phyloP scores from a whole-genome alignment of 164 flowering plant species.

The Berberis vulgaris region DNA sequence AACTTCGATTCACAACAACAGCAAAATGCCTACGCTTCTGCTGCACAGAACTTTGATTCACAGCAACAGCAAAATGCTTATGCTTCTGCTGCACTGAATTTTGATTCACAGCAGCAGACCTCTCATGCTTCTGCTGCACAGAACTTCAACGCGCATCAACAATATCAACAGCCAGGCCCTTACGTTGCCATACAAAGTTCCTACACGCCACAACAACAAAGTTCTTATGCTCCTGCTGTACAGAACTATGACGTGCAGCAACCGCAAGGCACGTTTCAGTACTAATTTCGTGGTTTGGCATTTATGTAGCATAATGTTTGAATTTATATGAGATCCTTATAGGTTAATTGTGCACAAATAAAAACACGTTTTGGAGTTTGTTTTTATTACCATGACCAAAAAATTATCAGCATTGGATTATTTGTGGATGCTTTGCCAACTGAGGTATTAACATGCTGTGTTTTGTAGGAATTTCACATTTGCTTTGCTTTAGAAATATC shows the following conservation, averaged over 20 bases:
- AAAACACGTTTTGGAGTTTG: too few relatives aligned
- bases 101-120: conserved; percentile 7
- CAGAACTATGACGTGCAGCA: conserved; percentile 4
- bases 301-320: conserved; percentile 1
- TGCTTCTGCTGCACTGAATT: conserved; percentile 18
- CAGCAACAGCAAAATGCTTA: conserved; percentile 10
- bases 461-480: too few relatives aligned
- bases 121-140: conserved; percentile 6
- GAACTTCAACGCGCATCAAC: conserved; percentile 5
- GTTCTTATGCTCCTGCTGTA: neutral
- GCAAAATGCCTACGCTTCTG: conserved; percentile 19
- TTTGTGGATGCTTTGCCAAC: too few relatives aligned
- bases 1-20: conserved; percentile 10
- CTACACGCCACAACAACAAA: conserved; percentile 2
- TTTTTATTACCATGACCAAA: too few relatives aligned
- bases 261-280: conserved; percentile 15
- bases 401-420: too few relatives aligned
- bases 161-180: neutral
- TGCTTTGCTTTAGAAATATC: too few relatives aligned
- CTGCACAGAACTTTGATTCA: conserved; percentile 8
- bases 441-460: too few relatives aligned
- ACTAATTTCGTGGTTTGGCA: neutral
- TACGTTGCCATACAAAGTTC: neutral
- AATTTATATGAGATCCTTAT: neutral
- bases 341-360: conserved; percentile 2